Evolutionary conservation across 805 yeast genomes (phyloP).

Genomic region (Wickerhamiella musiphila): DNA sequence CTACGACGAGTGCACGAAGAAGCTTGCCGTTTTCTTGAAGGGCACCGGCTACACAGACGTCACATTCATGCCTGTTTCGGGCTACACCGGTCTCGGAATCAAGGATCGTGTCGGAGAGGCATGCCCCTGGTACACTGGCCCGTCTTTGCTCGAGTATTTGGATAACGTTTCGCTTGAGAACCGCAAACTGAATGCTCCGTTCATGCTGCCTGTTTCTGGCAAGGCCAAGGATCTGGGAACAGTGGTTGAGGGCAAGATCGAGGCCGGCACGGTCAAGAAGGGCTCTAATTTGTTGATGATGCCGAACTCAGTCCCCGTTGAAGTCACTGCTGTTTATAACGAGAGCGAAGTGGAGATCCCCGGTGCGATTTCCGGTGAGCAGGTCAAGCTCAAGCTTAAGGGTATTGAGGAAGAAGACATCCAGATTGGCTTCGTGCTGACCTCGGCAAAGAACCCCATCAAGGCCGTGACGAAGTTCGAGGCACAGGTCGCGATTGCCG

Average conservation of each 20-base stretch:
- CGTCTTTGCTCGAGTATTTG: conserved; percentile 75
- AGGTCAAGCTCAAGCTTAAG: conserved; percentile 79
- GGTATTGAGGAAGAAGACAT: conserved; percentile 97
- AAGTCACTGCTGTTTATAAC: conserved; percentile 72
- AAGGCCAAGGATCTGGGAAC: conserved; percentile 97
- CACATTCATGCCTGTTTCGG: conserved; percentile 91
- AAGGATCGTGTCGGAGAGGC: conserved; percentile 61
- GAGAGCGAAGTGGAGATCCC: conserved; percentile 93
- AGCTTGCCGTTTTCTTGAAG: conserved; percentile 52
- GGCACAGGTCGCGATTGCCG: conserved; percentile 94
- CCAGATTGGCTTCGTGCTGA: conserved; percentile 76
- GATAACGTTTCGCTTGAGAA: conserved; percentile 66
- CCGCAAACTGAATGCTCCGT: conserved; percentile 85
- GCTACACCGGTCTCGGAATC: conserved; percentile 92
- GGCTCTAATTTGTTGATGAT: conserved; percentile 59
- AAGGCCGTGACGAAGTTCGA: conserved; percentile 80
- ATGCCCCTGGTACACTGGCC: conserved; percentile 92
- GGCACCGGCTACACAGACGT: conserved; percentile 87
- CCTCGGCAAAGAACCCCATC: conserved; percentile 75
- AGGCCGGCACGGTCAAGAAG: conserved; percentile 82
- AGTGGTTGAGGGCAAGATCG: conserved; percentile 94
- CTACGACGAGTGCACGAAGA: conserved; percentile 84
- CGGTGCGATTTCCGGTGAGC: conserved; percentile 89
- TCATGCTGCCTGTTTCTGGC: conserved; percentile 89
- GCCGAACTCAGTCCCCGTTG: conserved; percentile 81